Base-by-base conservation (phyloP, 345 rosid species). In the Acer campestre region DNA sequence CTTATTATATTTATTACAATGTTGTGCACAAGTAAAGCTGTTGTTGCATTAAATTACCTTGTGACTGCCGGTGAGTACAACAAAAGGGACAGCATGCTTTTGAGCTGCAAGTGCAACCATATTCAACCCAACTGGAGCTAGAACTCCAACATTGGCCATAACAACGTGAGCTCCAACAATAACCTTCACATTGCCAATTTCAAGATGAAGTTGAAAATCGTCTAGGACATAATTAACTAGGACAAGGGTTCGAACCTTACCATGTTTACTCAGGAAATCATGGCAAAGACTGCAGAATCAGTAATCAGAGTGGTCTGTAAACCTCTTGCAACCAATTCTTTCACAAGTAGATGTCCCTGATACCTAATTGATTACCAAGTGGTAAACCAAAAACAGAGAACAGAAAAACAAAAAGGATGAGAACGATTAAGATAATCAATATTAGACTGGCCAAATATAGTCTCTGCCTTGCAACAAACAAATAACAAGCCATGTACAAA, bases 121-220 rank as follows among this genome's bases (percentile, higher is more conserved):
- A 87, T 97, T 97, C 87, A 97, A 82, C 67, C 99, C 99, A 77
- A 97, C 97, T 75, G 98, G 98, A 77, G 94, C 98, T 79, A 97
- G 90, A 72, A 94, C 97, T 75, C 98, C 98, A 75, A 98, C 99
- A 84, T 94, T 93, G 56, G 99, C 98, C 98, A 97, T 91, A 53
- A 97, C 98, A 71, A 94, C 98, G 82, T 94, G 98, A 78, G 99
- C 98, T 83, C 98, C 99, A 76, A 97, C 95, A 63, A 94, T 97
- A 81, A 97, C 99, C 98, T 94, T 80, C 72, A 63, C 38, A 73
- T 64, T 58, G 58, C 55, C 84, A 58, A 78, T 80, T 81, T 70
- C 29, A 69, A 78, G 53, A 80, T 56, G 58, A 42, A 63, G 38
- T 16, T 27, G 70, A 31, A 74, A 80, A 72, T 40, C 77, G 56